Evolutionary conservation across 441 rosid species (phyloP), one percentile per base, ranked within the genome.

Genomic region (Eutrema salsugineum): DNA sequence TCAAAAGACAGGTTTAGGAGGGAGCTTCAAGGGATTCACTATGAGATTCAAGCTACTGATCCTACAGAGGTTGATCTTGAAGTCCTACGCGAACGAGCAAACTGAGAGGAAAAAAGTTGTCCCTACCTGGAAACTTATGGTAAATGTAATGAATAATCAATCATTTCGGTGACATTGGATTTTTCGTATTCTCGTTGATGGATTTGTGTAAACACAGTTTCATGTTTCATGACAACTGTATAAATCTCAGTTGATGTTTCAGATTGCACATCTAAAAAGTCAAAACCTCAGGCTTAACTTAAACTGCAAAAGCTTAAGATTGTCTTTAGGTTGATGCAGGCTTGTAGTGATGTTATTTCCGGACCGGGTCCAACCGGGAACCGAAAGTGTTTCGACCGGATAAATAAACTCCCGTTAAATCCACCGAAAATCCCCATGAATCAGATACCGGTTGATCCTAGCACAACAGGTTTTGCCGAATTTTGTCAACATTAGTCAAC

Each of bases 1-100:
- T 87, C 90, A 0, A 87, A 86, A 59, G 85, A 83, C 38, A 74
- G 86, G 69, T 68, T 87, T 75, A 83, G 87, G 68, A 68, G 83
- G 60, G 90, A 87, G 76, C 84, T 87, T 22, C 83, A 87, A 3
- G 92, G 92, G 48, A 63, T 87, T 66, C 92, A 87, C 75, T 86
- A 84, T 24, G 92, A 84, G 84, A 85, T 87, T 76, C 92, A 85
- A 81, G 92, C 92, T 16, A 84, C 92, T 70, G 92, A 87, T 76
- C 85, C 87, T 50, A 84, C 90, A 5, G 92, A 87, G 71, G 87
- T 87, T 85, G 88, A 85, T 68, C 85, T 87, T 47, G 87, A 85
- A 24, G 86, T 85, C 33, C 7, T 87, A 28, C 79, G 81, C 35
- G 89, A 84, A n/a, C 88, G 89, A 51, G 92, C 92, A 11, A 75